Conservation (phyloP, 495 filamentous ascomycete species). For the Endocarpon pusillum region DNA sequence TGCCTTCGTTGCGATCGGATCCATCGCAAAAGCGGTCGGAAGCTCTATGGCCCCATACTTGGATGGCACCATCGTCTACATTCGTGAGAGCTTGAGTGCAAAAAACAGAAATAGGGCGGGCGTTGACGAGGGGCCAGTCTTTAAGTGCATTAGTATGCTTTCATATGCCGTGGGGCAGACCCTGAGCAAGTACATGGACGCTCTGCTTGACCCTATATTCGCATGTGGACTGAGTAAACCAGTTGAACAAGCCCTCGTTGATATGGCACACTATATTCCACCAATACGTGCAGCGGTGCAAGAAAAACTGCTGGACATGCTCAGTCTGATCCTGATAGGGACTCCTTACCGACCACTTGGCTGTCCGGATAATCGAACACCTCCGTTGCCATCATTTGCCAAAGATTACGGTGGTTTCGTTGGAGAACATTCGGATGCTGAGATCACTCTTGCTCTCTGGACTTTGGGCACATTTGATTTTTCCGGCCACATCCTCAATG, state of each 20-base stretch:
- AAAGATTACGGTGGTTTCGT: conserved; percentile 64
- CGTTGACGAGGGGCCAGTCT: conserved; percentile 78
- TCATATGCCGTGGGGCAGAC: conserved; percentile 90
- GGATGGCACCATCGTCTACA: conserved; percentile 79
- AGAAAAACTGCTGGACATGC: conserved; percentile 80
- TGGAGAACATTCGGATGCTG: conserved; percentile 52
- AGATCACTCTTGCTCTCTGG: conserved; percentile 81
- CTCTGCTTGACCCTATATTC: conserved; percentile 88
- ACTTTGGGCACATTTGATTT: conserved; percentile 97
- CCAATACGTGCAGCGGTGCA: conserved; percentile 86
- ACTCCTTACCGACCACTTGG: conserved; percentile 83
- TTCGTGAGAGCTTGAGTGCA: conserved; percentile 51
- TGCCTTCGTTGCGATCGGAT: conserved; percentile 86
- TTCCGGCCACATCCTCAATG: conserved; percentile 80
- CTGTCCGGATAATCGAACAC: conserved; percentile 55
- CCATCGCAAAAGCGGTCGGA: conserved; percentile 88
- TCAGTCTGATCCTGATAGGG: conserved; percentile 84
- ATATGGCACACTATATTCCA: conserved; percentile 97
- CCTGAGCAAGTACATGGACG: conserved; percentile 95
- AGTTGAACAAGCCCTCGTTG: conserved; percentile 83
- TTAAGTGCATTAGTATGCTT: conserved; percentile 93
- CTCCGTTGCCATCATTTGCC: conserved; percentile 55
- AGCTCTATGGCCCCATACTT: conserved; percentile 89
- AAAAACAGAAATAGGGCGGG: conserved; percentile 42
- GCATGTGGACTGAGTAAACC: conserved; percentile 84